Conservation (phyloP, 257 asterid species). For the Primulina tabacum region DNA sequence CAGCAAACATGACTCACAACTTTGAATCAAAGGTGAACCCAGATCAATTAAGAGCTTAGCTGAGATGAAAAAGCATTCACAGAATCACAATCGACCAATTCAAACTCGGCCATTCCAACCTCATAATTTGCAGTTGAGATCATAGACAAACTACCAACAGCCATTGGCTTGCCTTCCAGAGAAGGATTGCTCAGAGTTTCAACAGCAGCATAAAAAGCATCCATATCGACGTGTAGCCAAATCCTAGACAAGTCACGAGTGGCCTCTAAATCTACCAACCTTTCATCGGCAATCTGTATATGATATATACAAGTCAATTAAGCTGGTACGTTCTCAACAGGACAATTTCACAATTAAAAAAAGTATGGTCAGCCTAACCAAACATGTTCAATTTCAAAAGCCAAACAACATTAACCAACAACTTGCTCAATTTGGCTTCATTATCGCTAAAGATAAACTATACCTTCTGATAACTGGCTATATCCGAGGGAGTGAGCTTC, state of each 20-base stretch:
- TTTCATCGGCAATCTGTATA: constrained; percentile 68
- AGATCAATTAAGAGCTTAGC: constrained; percentile 9
- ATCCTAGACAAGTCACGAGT: constrained; percentile 77
- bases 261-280: constrained; percentile 70
- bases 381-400: background rate
- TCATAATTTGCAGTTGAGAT: constrained; percentile 95
- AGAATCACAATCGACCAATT: background rate
- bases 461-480: constrained; percentile 69
- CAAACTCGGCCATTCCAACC: constrained; percentile 42
- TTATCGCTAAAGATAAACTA: constrained; percentile 5
- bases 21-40: constrained; percentile 6
- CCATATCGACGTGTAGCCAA: constrained; percentile 99
- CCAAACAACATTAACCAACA: background rate
- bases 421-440: background rate
- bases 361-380: background rate
- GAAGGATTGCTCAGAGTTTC: constrained; percentile 77
- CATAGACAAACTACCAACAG: constrained; percentile 98
- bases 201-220: constrained; percentile 96
- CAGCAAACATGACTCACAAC: background rate
- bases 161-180: constrained; percentile 81
- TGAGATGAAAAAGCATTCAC: background rate
- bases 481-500: constrained; percentile 54
- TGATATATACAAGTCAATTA: constrained; percentile 1
- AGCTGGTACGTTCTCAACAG: background rate
- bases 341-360: background rate